These are phyloP conservation scores for Hysterium pulicare DNA, from an alignment of 2,329 filamentous ascomycete species.

Conservation along the genomic window DNA sequence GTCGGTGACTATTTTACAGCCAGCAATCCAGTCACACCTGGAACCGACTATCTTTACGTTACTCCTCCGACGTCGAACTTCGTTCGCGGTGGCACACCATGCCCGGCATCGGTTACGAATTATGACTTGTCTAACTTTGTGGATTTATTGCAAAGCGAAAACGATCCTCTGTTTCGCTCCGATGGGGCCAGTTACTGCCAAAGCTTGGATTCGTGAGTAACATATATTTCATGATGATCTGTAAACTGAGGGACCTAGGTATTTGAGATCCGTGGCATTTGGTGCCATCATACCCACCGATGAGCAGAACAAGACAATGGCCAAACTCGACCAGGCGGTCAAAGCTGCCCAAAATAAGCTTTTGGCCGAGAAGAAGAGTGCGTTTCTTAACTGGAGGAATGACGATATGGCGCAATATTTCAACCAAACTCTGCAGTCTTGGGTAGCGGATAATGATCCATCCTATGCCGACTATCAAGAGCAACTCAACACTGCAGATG, in stretches of 20 bases:
- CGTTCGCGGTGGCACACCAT: conserved; percentile 7
- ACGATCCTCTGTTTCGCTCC: conserved; percentile 3
- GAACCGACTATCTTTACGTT: conserved; percentile 8
- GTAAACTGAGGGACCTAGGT: conserved; percentile 3
- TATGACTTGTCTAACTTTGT: conserved; percentile 7
- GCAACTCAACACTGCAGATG: conserved; percentile 6
- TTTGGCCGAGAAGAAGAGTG: conserved; percentile 3
- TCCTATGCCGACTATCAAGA: conserved; percentile 6
- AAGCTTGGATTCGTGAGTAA: conserved; percentile 6
- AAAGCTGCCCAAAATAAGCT: conserved; percentile 4
- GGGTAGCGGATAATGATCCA: conserved; percentile 9
- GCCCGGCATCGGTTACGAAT: conserved; percentile 7
- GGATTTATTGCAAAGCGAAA: conserved; percentile 5
- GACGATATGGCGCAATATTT: conserved; percentile 8
- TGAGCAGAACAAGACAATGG: conserved; percentile 2
- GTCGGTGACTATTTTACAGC: conserved; percentile 6
- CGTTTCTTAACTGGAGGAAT: conserved; percentile 6
- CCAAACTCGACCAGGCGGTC: conserved; percentile 1
- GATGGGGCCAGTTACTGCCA: conserved; percentile 5
- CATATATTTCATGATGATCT: not conserved
- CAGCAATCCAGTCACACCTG: conserved; percentile 1
- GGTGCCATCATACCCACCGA: conserved; percentile 3
- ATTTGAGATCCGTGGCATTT: conserved; percentile 6
- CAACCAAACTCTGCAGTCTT: conserved; percentile 8
- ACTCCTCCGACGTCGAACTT: conserved; percentile 8